A percentile compares a stretch with the other conserved stretches of the same genome.
Conservation (phyloP, 2,329 filamentous ascomycete species). For the Exophiala bonariae region DNA sequence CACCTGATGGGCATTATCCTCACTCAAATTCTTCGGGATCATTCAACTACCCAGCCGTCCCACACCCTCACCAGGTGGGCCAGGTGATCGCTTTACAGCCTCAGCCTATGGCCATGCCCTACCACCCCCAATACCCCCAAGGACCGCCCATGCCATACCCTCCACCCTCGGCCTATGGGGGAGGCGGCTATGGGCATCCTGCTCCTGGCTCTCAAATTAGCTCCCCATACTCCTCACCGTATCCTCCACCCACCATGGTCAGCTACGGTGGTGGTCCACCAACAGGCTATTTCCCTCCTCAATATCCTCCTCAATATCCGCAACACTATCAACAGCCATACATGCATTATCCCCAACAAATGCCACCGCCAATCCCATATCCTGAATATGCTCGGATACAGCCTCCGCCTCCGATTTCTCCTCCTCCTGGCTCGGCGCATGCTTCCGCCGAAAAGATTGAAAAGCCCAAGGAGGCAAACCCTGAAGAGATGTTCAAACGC, state of each 20-base stretch:
- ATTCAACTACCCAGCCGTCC: conserved; percentile 33
- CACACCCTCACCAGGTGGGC: conserved; percentile 12
- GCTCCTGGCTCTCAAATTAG: conserved; percentile 21
- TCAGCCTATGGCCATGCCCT: conserved; percentile 22
- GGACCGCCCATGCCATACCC: conserved; percentile 20
- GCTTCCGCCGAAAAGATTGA: conserved; percentile 33
- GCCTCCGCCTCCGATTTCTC: conserved; percentile 34
- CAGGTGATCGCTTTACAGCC: conserved; percentile 25
- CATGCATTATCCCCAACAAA: conserved; percentile 37
- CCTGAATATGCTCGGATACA: conserved; percentile 25
- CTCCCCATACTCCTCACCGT: conserved; percentile 29
- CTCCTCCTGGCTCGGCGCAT: conserved; percentile 38
- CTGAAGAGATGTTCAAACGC: conserved; percentile 58
- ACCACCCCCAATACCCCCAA: conserved; percentile 16
- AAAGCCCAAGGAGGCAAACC: conserved; percentile 52
- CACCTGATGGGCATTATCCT: conserved; percentile 35
- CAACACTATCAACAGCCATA: conserved; percentile 33
- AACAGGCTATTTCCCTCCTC: conserved; percentile 33
- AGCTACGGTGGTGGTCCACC: conserved; percentile 34
- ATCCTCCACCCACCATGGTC: conserved; percentile 39
- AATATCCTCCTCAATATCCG: conserved; percentile 34
- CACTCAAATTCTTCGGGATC: conserved; percentile 42
- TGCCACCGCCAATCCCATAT: conserved; percentile 34
- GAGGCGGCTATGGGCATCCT: conserved; percentile 15
- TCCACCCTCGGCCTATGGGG: conserved; percentile 13